Evolutionary conservation across 2,329 filamentous ascomycete species (phyloP).

Genomic region (Phialophora expanda): DNA sequence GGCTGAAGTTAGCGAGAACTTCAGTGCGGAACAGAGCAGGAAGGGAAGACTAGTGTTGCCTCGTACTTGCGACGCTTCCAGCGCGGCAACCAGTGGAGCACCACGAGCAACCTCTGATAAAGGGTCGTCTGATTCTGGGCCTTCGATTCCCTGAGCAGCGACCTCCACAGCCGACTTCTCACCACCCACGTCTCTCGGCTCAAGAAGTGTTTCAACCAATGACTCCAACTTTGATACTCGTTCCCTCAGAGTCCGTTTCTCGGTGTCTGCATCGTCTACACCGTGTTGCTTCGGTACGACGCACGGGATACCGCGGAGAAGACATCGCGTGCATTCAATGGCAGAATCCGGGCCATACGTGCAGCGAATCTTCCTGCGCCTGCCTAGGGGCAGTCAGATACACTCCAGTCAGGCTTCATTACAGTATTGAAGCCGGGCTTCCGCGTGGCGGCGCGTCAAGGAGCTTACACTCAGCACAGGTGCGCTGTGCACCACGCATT

Average conservation of each 20-base stretch:
- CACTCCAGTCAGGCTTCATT: not conserved
- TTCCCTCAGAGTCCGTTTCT: constrained; percentile 19
- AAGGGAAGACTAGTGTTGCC: not conserved
- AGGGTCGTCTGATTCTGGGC: constrained; percentile 2
- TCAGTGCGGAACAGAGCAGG: too few relatives aligned
- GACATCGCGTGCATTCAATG: constrained; percentile 18
- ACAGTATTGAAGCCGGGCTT: not conserved
- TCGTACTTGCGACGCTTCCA: constrained; percentile 17
- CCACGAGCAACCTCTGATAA: constrained; percentile 4
- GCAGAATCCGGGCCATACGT: constrained; percentile 10
- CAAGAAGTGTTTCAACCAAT: not conserved
- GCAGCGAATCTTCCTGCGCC: constrained; percentile 23
- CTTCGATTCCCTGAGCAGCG: not conserved
- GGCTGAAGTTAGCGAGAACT: not conserved
- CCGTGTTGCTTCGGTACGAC: constrained; percentile 1
- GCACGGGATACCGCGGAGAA: constrained; percentile 11
- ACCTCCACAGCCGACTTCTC: not conserved
- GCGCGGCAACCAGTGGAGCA: constrained; percentile 12
- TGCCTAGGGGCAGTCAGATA: constrained; percentile 2
- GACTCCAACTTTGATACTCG: constrained; percentile 14
- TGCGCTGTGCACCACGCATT: constrained; percentile 6
- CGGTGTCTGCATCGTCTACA: not conserved
- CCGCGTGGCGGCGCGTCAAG: not conserved
- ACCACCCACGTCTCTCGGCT: not conserved
- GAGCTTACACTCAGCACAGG: constrained; percentile 22